These are phyloP conservation scores for Aureobasidium musti DNA, from an alignment of 2,329 filamentous ascomycete genomes.

Conservation along the genomic window DNA sequence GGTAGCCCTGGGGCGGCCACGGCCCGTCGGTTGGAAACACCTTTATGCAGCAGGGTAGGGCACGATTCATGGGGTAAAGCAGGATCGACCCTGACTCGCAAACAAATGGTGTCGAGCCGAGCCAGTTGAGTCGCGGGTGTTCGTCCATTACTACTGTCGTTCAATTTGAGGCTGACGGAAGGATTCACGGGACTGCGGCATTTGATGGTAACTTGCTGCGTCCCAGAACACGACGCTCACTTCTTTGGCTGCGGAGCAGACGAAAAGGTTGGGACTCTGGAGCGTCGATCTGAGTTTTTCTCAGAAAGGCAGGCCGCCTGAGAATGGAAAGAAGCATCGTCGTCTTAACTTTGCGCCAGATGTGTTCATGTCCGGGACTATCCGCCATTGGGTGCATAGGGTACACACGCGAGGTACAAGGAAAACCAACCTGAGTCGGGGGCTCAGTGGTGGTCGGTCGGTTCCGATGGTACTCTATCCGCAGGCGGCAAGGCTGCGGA, in stretches of 20 bases:
- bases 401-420: background rate
- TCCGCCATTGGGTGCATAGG: background rate
- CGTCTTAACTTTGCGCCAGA: constrained; percentile 13
- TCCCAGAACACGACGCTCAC: background rate
- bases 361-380: constrained; percentile 1
- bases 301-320: background rate
- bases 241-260: background rate
- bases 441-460: background rate
- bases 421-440: background rate
- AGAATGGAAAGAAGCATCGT: constrained; percentile 3
- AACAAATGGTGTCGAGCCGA: background rate
- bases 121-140: background rate
- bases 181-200: background rate
- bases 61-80: constrained; percentile 21
- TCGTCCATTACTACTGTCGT: background rate
- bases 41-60: background rate
- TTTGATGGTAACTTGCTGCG: background rate
- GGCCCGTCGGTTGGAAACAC: constrained; percentile 9
- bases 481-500: background rate
- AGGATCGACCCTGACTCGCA: constrained; percentile 7
- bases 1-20: background rate
- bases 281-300: background rate
- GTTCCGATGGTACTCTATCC: background rate
- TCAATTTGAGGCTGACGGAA: background rate
- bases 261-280: background rate